Conservation (phyloP, 176 grass and related monocot genomes). For the Thinopyrum elongatum region DNA sequence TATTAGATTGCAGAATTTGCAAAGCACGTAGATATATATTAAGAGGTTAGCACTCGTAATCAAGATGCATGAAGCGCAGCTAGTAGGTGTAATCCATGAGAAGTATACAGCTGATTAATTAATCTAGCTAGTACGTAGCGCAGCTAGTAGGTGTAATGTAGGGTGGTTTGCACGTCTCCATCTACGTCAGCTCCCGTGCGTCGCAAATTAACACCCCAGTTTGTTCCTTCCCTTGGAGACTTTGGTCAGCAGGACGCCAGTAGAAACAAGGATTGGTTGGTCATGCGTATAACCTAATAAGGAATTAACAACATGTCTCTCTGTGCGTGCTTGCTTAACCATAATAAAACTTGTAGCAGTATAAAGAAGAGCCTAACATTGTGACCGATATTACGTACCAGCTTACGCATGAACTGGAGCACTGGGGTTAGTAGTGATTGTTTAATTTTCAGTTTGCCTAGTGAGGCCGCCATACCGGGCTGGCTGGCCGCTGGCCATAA, state of each 20-base stretch:
- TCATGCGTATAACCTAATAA: background rate
- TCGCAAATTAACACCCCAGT: background rate
- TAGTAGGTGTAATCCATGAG: too few relatives aligned
- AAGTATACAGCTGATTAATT: too few relatives aligned
- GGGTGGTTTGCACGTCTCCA: constrained; percentile 16
- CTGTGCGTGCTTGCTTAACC: background rate
- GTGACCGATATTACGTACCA: background rate
- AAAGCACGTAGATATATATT: background rate
- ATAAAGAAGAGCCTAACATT: too few relatives aligned
- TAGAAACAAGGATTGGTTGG: background rate
- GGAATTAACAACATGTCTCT: background rate
- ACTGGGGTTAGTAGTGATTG: background rate
- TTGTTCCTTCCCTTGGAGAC: constrained; percentile 15
- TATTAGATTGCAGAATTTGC: background rate
- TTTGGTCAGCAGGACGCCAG: background rate
- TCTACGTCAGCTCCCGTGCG: background rate
- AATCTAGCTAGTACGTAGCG: background rate
- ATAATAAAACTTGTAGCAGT: background rate
- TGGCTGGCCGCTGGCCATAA: background rate
- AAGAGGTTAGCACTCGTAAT: background rate
- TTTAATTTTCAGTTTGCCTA: background rate
- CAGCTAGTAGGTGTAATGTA: too few relatives aligned
- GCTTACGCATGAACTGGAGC: background rate
- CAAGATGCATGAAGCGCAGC: background rate
- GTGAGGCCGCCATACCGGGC: background rate